A percentile compares a stretch with the other conserved stretches of the same genome.
Conservation (phyloP, 805 yeast genomes). For the Sugiyamaella valdiviana region DNA sequence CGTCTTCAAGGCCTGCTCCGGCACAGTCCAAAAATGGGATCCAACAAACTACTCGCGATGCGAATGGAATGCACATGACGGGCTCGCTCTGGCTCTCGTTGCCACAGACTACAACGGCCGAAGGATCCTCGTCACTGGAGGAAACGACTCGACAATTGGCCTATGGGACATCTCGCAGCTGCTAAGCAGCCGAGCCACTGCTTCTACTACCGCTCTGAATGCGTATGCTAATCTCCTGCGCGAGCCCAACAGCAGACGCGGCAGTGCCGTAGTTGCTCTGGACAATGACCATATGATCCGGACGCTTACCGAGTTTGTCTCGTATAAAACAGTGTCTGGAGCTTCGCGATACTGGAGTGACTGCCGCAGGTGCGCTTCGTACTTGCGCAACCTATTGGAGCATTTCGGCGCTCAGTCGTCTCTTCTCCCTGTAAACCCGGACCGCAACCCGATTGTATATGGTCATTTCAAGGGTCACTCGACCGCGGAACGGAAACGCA, state of each 20-base stretch:
- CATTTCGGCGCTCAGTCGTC: conserved; percentile 60
- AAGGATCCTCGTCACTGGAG: conserved; percentile 58
- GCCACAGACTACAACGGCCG: conserved; percentile 38
- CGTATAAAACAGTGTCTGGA: conserved; percentile 74
- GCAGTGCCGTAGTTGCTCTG: conserved; percentile 18
- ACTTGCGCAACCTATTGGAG: conserved; percentile 53
- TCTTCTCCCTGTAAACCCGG: conserved; percentile 64
- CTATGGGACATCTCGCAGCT: conserved; percentile 56
- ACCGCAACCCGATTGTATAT: conserved; percentile 74
- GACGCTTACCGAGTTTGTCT: conserved; percentile 54
- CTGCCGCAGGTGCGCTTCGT: conserved; percentile 81
- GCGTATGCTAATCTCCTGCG: neutral
- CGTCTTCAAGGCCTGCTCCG: conserved; percentile 55
- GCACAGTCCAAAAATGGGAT: conserved; percentile 47
- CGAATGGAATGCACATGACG: conserved; percentile 49
- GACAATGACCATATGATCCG: conserved; percentile 59
- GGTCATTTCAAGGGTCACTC: conserved; percentile 48
- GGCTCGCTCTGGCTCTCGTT: conserved; percentile 53
- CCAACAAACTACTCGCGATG: conserved; percentile 40
- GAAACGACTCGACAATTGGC: conserved; percentile 59
- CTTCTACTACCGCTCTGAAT: neutral
- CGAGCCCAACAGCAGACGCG: conserved; percentile 1
- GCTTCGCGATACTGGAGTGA: conserved; percentile 68
- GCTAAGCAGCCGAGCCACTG: conserved; percentile 9
- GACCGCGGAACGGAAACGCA: conserved; percentile 28